phyloP scores from a whole-genome alignment of 257 asterid species.

The Pogostemon cablin region DNA sequence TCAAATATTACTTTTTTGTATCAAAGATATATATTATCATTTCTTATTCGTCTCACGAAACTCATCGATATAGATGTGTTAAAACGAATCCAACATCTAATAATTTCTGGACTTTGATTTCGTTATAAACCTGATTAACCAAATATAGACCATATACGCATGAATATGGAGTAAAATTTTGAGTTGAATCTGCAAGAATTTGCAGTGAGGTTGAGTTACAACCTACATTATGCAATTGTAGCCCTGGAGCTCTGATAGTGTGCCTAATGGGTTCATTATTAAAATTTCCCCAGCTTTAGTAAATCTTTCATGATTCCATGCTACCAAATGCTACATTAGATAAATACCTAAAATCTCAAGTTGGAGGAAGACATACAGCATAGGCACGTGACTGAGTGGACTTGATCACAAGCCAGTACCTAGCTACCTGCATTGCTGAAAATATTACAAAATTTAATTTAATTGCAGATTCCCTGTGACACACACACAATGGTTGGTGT shows the following conservation, averaged over 20 bases:
- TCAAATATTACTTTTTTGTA: too few species aligned
- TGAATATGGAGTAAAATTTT: too few species aligned
- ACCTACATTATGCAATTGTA: neutral
- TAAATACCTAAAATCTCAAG: conserved; percentile 33
- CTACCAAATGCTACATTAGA: conserved; percentile 19
- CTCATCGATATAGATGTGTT: too few species aligned
- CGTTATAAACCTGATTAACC: too few species aligned
- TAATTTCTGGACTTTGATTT: too few species aligned
- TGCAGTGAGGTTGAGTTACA: neutral
- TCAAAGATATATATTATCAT: too few species aligned
- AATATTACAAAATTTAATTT: conserved; percentile 40
- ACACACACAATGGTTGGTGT: conserved; percentile 24
- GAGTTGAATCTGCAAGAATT: neutral
- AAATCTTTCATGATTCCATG: conserved; percentile 30
- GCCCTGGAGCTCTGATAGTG: neutral
- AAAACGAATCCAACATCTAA: too few species aligned
- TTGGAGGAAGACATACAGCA: conserved; percentile 27
- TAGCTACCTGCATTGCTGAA: conserved; percentile 39
- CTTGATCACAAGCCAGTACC: conserved; percentile 40
- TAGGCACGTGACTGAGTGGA: conserved; percentile 53
- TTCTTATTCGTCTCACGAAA: too few species aligned
- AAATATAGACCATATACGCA: too few species aligned
- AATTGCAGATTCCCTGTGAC: conserved; percentile 46
- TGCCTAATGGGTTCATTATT: neutral
- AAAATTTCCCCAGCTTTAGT: neutral